These are phyloP conservation scores for Solanum sparsipilum DNA, from an alignment of 257 asterid species.

Conservation along the genomic window DNA sequence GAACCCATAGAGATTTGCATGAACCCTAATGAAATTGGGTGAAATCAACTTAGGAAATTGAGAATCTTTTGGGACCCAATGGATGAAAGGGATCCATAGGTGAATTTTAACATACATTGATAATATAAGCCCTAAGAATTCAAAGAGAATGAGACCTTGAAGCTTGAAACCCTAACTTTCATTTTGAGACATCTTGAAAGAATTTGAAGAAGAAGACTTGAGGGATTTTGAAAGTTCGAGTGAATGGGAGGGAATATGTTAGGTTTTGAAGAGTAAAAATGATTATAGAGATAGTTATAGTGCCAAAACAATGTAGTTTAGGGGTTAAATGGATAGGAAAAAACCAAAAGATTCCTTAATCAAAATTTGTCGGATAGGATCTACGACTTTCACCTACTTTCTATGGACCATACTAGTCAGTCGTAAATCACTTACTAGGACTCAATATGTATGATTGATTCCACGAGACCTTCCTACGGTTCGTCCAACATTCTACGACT, in stretches of 20 bases:
- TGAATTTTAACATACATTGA: not conserved
- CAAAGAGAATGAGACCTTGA: not conserved
- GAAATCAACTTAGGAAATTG: not conserved
- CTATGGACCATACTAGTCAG: too few species aligned
- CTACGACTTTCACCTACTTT: not conserved
- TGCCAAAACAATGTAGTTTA: not conserved
- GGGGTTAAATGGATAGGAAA: not conserved
- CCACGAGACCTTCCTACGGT: not conserved
- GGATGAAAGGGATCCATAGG: not conserved
- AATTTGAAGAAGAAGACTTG: not conserved
- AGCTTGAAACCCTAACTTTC: not conserved
- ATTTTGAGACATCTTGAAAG: not conserved
- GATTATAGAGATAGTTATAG: too few species aligned
- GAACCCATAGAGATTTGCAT: not conserved
- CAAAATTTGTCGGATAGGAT: too few species aligned
- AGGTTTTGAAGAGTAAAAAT: not conserved
- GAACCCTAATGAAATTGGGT: not conserved
- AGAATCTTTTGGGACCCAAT: not conserved
- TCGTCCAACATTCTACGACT: not conserved
- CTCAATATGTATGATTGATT: not conserved
- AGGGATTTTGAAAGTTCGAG: not conserved
- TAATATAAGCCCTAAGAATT: too few species aligned
- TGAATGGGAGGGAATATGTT: not conserved
- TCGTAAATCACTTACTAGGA: not conserved
- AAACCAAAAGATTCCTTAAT: too few species aligned